A percentile compares a stretch with the other conserved stretches of the same genome.
Evolutionary conservation across 169 alveolate species (phyloP).

Genomic region (Babesia bigemina): DNA sequence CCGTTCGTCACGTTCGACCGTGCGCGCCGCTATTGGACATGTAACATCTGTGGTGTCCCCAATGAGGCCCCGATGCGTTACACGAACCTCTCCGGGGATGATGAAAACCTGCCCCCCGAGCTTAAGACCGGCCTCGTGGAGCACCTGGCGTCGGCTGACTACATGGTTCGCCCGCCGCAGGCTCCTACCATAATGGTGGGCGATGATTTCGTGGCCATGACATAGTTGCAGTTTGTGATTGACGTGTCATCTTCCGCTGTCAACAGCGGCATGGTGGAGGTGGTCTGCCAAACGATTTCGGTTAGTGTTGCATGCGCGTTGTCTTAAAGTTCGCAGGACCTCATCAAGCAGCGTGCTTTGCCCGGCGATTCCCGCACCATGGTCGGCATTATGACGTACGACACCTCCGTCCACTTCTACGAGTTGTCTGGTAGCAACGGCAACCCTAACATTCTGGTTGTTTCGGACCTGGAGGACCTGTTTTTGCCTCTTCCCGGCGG

Average conservation of each 20-base stretch:
- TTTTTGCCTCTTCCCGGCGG: slow-evolving; percentile 93
- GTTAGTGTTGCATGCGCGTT: slow-evolving; percentile 60
- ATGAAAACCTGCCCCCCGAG: slow-evolving; percentile 76
- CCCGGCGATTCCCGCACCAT: slow-evolving; percentile 84
- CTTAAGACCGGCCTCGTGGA: slow-evolving; percentile 89
- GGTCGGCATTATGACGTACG: slow-evolving; percentile 94
- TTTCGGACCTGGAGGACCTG: slow-evolving; percentile 89
- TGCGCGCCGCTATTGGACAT: slow-evolving; percentile 94
- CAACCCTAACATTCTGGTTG: slow-evolving; percentile 90
- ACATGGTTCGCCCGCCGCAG: slow-evolving; percentile 96
- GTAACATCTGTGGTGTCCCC: slow-evolving; percentile 94
- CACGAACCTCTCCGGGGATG: slow-evolving; percentile 74
- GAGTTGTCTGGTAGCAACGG: slow-evolving; percentile 80
- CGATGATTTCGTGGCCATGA: background rate
- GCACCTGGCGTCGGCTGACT: slow-evolving; percentile 93
- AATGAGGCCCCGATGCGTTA: slow-evolving; percentile 90
- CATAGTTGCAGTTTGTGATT: slow-evolving; percentile 70
- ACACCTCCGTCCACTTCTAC: slow-evolving; percentile 93
- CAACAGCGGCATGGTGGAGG: slow-evolving; percentile 88
- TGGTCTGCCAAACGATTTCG: slow-evolving; percentile 86
- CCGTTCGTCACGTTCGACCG: slow-evolving; percentile 94
- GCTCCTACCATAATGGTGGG: slow-evolving; percentile 91
- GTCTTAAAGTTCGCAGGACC: slow-evolving; percentile 27
- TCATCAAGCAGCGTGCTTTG: slow-evolving; percentile 33
- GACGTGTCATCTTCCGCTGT: slow-evolving; percentile 91